Evolutionary conservation across 768 basidiomycete species (phyloP).

Genomic region (Vararia minispora): DNA sequence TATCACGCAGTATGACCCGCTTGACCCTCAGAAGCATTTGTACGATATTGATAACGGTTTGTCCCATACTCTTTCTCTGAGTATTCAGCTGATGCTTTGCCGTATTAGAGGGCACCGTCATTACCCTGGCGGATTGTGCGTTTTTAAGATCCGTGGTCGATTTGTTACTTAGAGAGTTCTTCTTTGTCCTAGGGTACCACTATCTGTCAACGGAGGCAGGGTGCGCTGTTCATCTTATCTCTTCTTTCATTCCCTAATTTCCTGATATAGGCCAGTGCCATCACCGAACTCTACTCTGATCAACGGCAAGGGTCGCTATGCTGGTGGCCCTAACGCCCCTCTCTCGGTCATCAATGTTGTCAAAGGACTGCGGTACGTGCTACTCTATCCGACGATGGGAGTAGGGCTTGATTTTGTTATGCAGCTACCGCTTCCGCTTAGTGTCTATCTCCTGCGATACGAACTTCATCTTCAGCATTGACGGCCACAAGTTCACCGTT

Average conservation of each 20-base stretch:
- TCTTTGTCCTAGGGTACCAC: slow-evolving; percentile 1
- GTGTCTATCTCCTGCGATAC: slow-evolving; percentile 34
- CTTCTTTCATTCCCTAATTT: too few species aligned
- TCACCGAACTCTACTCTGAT: slow-evolving; percentile 1
- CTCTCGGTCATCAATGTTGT: slow-evolving; percentile 29
- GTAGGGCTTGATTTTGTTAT: background rate
- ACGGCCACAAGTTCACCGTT: slow-evolving; percentile 32
- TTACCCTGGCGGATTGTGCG: slow-evolving; percentile 29
- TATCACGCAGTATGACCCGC: slow-evolving; percentile 2
- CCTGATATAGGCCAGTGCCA: too few species aligned
- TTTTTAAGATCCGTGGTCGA: background rate
- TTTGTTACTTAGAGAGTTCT: background rate
- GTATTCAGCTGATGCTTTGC: background rate
- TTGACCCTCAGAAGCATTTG: slow-evolving; percentile 7
- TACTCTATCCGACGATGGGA: background rate
- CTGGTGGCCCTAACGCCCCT: slow-evolving; percentile 22
- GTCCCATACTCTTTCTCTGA: background rate
- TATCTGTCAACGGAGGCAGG: too few species aligned
- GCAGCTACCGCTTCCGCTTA: slow-evolving; percentile 27
- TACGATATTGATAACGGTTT: slow-evolving; percentile 28
- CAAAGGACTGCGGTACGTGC: slow-evolving; percentile 18
- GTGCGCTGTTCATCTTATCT: background rate
- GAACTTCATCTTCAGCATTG: slow-evolving; percentile 33
- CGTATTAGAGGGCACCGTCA: slow-evolving; percentile 24
- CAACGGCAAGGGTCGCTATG: slow-evolving; percentile 33